Evolutionary conservation across 1,139 yeast species (phyloP).

Genomic region (Suhomyces chickasaworum): DNA sequence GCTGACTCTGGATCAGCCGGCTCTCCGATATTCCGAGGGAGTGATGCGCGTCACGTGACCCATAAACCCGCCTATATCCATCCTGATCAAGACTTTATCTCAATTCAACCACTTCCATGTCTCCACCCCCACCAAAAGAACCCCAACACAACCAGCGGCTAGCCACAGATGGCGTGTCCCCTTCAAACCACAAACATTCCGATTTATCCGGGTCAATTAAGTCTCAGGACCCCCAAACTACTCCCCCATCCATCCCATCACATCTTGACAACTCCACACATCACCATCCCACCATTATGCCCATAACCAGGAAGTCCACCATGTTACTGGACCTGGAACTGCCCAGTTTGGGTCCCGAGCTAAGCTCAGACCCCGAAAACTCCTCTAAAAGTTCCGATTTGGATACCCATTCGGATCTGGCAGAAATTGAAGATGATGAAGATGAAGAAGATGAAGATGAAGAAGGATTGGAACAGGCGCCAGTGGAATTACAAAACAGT

Average conservation of each 20-base stretch:
- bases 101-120: not conserved
- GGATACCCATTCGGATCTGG: conserved; percentile 3
- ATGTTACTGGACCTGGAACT: not conserved
- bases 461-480: conserved; percentile 10
- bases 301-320: not conserved
- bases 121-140: not conserved
- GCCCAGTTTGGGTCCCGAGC: not conserved
- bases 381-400: not conserved
- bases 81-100: not conserved
- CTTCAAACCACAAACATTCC: not conserved
- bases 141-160: not conserved
- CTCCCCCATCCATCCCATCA: not conserved
- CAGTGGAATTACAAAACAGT: conserved; percentile 3
- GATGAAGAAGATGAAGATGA: conserved; percentile 16
- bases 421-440: conserved; percentile 11
- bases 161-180: not conserved
- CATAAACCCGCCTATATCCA: not conserved
- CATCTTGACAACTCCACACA: not conserved
- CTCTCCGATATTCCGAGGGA: not conserved
- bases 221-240: not conserved
- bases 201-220: not conserved
- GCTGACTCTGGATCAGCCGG: not conserved
- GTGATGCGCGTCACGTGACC: not conserved
- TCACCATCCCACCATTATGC: not conserved
- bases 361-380: not conserved